A percentile compares a stretch with the other conserved stretches of the same genome.
These are phyloP conservation scores for Fonsecaea multimorphosa DNA, from an alignment of 2,329 filamentous ascomycete genomes.

Conservation along the genomic window DNA sequence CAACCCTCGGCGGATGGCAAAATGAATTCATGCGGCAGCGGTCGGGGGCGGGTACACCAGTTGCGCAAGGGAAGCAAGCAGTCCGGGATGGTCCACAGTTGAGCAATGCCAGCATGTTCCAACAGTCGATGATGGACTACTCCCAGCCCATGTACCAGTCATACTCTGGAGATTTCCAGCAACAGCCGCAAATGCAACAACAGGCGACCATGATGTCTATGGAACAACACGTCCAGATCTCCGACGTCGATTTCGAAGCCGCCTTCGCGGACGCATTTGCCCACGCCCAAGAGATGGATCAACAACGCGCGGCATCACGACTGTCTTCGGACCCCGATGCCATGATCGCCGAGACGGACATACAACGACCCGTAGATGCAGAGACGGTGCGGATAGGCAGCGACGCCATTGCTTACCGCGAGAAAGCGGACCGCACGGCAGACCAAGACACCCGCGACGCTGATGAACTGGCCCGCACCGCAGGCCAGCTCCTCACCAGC, in stretches of 20 bases:
- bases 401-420: slow-evolving; percentile 48
- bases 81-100: slow-evolving; percentile 35
- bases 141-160: slow-evolving; percentile 37
- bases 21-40: slow-evolving; percentile 62
- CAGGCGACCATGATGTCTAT: slow-evolving; percentile 28
- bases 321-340: neutral
- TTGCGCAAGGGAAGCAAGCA: slow-evolving; percentile 33
- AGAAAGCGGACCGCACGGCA: slow-evolving; percentile 27
- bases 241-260: slow-evolving; percentile 36
- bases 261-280: slow-evolving; percentile 38
- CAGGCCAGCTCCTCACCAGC: slow-evolving; percentile 71
- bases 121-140: slow-evolving; percentile 21
- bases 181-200: slow-evolving; percentile 39
- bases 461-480: slow-evolving; percentile 74
- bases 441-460: slow-evolving; percentile 54
- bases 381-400: slow-evolving; percentile 51
- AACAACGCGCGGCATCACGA: slow-evolving; percentile 6
- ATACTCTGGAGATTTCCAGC: slow-evolving; percentile 11
- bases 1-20: slow-evolving; percentile 59
- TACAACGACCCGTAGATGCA: slow-evolving; percentile 20
- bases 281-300: slow-evolving; percentile 35
- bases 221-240: slow-evolving; percentile 30
- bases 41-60: slow-evolving; percentile 40
- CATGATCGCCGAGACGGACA: neutral
- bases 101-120: slow-evolving; percentile 31